Evolutionary conservation across 2,329 filamentous ascomycete genomes (phyloP).

Genomic region (Myriosclerotinia curreyana): DNA sequence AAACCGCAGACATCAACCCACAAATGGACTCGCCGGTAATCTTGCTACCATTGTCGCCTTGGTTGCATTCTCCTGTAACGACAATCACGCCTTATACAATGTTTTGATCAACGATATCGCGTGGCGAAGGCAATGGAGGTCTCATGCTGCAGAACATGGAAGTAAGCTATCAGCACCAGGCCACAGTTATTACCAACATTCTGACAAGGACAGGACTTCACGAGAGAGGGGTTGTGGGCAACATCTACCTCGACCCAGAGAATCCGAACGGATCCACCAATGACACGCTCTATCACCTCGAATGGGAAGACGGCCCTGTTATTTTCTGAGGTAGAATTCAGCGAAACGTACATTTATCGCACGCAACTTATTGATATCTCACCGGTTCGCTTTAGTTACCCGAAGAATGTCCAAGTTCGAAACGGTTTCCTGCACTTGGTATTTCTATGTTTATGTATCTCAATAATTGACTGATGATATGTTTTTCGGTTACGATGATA

Average conservation of each 20-base stretch:
- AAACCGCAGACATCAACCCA: neutral
- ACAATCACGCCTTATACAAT: slow-evolving; percentile 13
- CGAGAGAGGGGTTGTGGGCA: slow-evolving; percentile 31
- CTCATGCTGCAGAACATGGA: slow-evolving; percentile 25
- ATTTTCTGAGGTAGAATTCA: slow-evolving; percentile 11
- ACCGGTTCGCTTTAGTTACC: neutral
- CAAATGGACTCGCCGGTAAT: slow-evolving; percentile 28
- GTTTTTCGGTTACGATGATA: neutral
- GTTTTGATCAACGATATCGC: slow-evolving; percentile 24
- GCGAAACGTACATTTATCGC: no score
- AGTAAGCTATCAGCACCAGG: slow-evolving; percentile 25
- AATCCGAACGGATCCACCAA: slow-evolving; percentile 31
- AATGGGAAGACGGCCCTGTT: slow-evolving; percentile 22
- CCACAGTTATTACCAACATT: neutral
- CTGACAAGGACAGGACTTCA: slow-evolving; percentile 22
- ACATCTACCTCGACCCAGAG: slow-evolving; percentile 33
- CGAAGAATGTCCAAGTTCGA: neutral
- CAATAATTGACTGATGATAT: neutral
- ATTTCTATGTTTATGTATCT: neutral
- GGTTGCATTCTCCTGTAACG: slow-evolving; percentile 32
- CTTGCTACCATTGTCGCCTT: slow-evolving; percentile 31
- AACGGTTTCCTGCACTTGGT: neutral
- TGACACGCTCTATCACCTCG: slow-evolving; percentile 24
- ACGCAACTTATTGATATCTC: neutral
- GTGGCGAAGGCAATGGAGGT: slow-evolving; percentile 28